Evolutionary conservation across 106 monocot genomes (phyloP), one percentile per base, ranked within the genome.

Genomic region (Triglochin maritima): DNA sequence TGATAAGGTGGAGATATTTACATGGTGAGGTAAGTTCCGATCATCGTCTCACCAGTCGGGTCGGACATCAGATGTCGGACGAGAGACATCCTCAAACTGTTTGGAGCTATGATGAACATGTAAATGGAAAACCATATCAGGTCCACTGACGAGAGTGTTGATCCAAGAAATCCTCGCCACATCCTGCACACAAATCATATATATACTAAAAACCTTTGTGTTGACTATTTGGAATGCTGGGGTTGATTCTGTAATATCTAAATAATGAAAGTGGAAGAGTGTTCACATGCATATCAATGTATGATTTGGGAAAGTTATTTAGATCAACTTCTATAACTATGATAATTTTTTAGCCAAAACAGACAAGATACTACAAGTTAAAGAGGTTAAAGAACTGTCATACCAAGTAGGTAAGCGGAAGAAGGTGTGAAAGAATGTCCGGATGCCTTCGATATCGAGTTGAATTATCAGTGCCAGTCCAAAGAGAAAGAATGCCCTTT

Each of bases 151-250:
- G 96, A 91, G 47, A 98, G 88, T 11, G 83, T 68, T 6, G 96
- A 98, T 17, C 91, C 91, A 7, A 98, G 86, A 72, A 98, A 98
- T 46, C 96, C 96, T 72, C 76, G 78, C 96, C 96, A 98, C 96
- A 98, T 98, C 96, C 96, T 98, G 79, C 60, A 76, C 69, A 16
- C 13, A 49, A 17, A 47, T 14, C 5, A 67, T 11, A 8, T 7
- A 49, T 7, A 16, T 65, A n/a, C 11, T 49, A 65, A 29, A 29
- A 29, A 29, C 29, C n/a, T n/a, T n/a, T 29, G 29, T 29, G 29
- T 29, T 29, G 29, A 0, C 29, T 29, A 29, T 29, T 29, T 29
- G 1, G 1, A 29, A 29, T 29, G 29, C 29, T 29, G 29, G 29
- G 29, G 1, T 29, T 29, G 29, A 29, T 29, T 29, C 29, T 29